phyloP scores from a whole-genome alignment of 2,329 filamentous ascomycete species.

The Colletotrichum chrysophilum region DNA sequence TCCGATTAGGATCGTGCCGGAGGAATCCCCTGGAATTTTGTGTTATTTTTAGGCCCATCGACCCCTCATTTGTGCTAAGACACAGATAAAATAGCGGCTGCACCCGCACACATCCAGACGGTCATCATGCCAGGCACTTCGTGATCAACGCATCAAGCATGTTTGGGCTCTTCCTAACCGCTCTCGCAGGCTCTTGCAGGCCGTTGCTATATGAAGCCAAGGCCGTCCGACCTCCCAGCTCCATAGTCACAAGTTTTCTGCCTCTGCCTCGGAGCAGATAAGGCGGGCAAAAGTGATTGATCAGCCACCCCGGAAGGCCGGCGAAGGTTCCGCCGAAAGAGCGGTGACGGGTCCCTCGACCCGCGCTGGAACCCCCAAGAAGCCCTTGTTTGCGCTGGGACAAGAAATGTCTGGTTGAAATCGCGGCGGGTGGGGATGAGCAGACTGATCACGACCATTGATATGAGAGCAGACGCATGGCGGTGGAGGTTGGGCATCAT shows the following conservation, averaged over 20 bases:
- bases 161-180: not conserved
- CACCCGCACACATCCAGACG: constrained; percentile 2
- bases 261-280: not conserved
- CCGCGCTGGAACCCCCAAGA: constrained; percentile 3
- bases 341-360: constrained; percentile 17
- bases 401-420: constrained; percentile 17
- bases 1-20: not conserved
- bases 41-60: constrained; percentile 11
- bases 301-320: constrained; percentile 14
- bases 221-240: not conserved
- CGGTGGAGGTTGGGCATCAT: constrained; percentile 23
- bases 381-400: constrained; percentile 3
- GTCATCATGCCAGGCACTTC: not conserved
- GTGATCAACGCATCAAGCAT: not conserved
- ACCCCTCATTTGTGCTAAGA: constrained; percentile 10
- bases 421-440: constrained; percentile 10
- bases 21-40: not conserved
- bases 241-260: not conserved
- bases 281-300: not conserved
- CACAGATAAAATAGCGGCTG: not conserved
- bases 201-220: not conserved
- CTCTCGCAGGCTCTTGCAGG: not conserved
- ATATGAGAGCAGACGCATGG: constrained; percentile 18
- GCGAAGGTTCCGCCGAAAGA: constrained; percentile 21
- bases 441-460: constrained; percentile 13